Conservation (phyloP, 331 rosid species). For the Pyrus hybrid region DNA sequence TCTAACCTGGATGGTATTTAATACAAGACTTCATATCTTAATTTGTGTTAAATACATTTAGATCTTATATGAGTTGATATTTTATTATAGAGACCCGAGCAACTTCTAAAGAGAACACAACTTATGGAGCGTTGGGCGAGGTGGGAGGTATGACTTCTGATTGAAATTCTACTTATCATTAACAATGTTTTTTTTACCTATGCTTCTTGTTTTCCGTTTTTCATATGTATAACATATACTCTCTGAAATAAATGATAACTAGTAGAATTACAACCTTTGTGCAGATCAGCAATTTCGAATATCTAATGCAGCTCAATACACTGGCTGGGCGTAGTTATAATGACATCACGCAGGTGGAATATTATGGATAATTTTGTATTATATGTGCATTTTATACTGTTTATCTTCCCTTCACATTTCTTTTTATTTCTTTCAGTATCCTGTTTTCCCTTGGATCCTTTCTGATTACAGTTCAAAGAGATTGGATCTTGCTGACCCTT, state of each 20-base stretch:
- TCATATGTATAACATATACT: not conserved
- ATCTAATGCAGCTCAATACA: slow-evolving; percentile 98
- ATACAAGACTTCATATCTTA: slow-evolving; percentile 6
- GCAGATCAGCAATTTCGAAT: slow-evolving; percentile 99
- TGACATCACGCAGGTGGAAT: slow-evolving; percentile 91
- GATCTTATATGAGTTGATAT: slow-evolving; percentile 20
- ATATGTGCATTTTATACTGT: slow-evolving; percentile 15
- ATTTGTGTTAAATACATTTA: not conserved
- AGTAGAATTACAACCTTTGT: slow-evolving; percentile 18
- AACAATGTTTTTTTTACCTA: slow-evolving; percentile 4
- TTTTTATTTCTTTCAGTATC: slow-evolving; percentile 60
- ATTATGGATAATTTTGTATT: slow-evolving; percentile 7
- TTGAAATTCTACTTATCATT: slow-evolving; percentile 7
- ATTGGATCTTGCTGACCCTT: slow-evolving; percentile 82
- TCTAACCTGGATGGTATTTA: not conserved
- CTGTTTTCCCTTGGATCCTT: slow-evolving; percentile 98
- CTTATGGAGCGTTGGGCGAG: slow-evolving; percentile 99
- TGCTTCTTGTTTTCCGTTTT: not conserved
- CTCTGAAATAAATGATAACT: slow-evolving; percentile 7
- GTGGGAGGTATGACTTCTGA: slow-evolving; percentile 78
- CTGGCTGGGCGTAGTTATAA: slow-evolving; percentile 98
- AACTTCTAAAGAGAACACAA: slow-evolving; percentile 87
- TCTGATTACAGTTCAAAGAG: slow-evolving; percentile 81
- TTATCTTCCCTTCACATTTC: slow-evolving; percentile 15
- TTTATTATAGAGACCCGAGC: slow-evolving; percentile 79